Evolutionary conservation across 148 eudicot species (phyloP), one percentile per base, ranked within the genome.

Genomic region (Chenopodium berlandieri): DNA sequence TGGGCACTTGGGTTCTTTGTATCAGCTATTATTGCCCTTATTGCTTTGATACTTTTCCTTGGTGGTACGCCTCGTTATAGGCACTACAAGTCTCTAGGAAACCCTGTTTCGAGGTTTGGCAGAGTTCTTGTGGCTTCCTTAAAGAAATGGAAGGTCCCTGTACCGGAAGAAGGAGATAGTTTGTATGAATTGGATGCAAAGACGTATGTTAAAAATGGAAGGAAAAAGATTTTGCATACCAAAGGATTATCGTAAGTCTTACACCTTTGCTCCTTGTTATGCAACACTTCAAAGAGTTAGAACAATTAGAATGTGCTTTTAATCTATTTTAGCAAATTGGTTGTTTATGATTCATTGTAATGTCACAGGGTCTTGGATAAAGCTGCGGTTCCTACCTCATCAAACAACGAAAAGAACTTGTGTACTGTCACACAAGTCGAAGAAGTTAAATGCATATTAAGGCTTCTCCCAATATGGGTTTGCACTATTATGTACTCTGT

Each of bases 401-500:
- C 66, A 27, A 5, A 12, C 44, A 50, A 76, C 17, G 88, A 88
- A 62, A 83, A 90, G 91, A 87, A 84, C 37, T 81, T 91, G 32
- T 93, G 97, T 80, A 82, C 94, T 1, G 88, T 93, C 1, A 88
- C 94, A 62, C 91, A 93, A 85, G 93, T 93, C 2, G 97, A 93
- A 84, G 97, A 93, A 86, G 94, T 93, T 56, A 93, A 93, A 83
- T 91, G 93, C 89, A 86, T 93, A 14, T 76, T 93, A 25, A 88
- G 93, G 72, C 86, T 93, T 22, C 85, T 93, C 19, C 97, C 97
- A 40, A 91, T 93, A 20, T 93, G 97, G 97, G 76, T 91, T 14
- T 93, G 97, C 81, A 93, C 97, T 31, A 89, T 93, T 54, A 47
- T 93, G 71, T 93, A 90, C 85, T 93, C 97, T 8, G 93, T 93